Evolutionary conservation across 192 early-diverging fungal species (phyloP), one percentile per base, ranked within the genome.

Genomic region (Mortierella claussenii): DNA sequence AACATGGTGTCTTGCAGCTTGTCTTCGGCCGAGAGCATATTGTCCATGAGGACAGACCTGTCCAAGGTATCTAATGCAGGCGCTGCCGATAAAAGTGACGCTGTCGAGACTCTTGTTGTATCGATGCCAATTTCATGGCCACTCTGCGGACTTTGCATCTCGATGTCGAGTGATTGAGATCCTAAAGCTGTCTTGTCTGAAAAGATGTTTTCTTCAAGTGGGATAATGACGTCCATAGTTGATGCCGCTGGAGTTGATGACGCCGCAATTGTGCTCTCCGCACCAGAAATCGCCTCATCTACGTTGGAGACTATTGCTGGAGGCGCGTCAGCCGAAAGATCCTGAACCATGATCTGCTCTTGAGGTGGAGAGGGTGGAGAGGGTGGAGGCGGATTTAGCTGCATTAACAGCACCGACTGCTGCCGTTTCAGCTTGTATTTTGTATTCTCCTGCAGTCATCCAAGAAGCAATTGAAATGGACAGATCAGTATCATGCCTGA

Each of bases 391-490:
- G 68, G 68, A 36, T 62, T 61, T 26, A 70, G 34, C 26, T 62
- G 58, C 0, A 53, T 33, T 9, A 34, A 10, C 17, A 62, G 53
- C 4, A 56, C 46, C 12, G 55, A 32, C 45, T 70, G 68, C n/a
- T 70, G 57, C 20, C 68, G n/a, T 40, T 62, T 60, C 8, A 70
- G 20, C 32, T 70, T 70, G 53, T 70, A 70, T 43, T 70, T 70
- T 4, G 68, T 33, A 40, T 70, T 70, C 30, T 70, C 68, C 68
- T 70, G 51, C 28, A 33, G 27, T 12, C 0, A 0, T n/a, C n/a
- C n/a, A n/a, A n/a, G n/a, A n/a, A n/a, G n/a, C n/a, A n/a, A n/a
- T n/a, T n/a, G n/a, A n/a, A n/a, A n/a, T n/a, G n/a, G n/a, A n/a
- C n/a, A n/a, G n/a, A n/a, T n/a, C n/a, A n/a, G n/a, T n/a, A n/a